Evolutionary conservation across 148 eudicot species (phyloP).

Genomic region (Pouteria glomerata): DNA sequence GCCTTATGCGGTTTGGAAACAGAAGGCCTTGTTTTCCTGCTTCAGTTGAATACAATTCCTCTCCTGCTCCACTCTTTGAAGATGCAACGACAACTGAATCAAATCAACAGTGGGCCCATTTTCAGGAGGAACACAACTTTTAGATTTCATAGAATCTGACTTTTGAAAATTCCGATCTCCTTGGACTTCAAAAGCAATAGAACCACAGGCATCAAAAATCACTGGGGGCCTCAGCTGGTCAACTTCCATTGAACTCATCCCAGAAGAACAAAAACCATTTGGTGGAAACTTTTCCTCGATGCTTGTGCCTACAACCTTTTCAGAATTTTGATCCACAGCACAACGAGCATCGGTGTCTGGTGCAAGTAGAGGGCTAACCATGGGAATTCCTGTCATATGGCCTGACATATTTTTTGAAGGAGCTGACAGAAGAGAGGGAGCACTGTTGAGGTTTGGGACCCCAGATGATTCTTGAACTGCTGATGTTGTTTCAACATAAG

Average conservation of each 20-base stretch:
- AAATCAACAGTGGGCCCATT: constrained; percentile 36
- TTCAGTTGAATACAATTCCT: constrained; percentile 31
- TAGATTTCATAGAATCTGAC: constrained; percentile 23
- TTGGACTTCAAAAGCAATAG: constrained; percentile 18
- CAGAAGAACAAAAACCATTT: constrained; percentile 11
- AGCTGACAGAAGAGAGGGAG: constrained; percentile 93
- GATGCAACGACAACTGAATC: constrained; percentile 59
- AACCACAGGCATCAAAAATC: constrained; percentile 11
- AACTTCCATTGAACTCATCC: constrained; percentile 12
- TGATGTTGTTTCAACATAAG: constrained; percentile 26
- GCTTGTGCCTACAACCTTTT: constrained; percentile 17
- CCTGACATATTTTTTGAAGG: constrained; percentile 29
- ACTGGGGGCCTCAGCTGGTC: constrained; percentile 8
- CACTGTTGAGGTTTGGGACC: constrained; percentile 43
- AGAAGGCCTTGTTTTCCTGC: constrained; percentile 24
- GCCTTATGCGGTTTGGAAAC: no score
- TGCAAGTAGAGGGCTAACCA: no score
- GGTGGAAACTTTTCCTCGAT: not conserved
- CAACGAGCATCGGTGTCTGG: constrained; percentile 11
- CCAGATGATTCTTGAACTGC: constrained; percentile 25
- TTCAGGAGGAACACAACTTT: constrained; percentile 17
- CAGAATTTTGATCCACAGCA: not conserved
- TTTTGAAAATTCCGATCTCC: constrained; percentile 17
- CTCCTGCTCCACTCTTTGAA: constrained; percentile 52
- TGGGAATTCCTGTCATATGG: constrained; percentile 25